Evolutionary conservation across 2,329 filamentous ascomycete species (phyloP).

Genomic region (Fusarium euwallaceae): DNA sequence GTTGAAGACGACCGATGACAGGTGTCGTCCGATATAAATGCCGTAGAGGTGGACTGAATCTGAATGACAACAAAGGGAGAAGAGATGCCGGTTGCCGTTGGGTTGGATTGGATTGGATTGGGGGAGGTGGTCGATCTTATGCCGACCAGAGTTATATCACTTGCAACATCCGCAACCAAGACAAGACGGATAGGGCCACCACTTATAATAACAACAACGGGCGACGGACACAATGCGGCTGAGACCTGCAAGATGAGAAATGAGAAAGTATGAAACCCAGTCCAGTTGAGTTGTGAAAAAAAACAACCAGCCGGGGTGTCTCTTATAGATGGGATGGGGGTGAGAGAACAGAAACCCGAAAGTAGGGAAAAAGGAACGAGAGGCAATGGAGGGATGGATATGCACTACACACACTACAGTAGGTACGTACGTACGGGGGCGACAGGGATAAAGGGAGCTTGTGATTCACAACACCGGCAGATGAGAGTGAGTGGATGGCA

Average conservation of each 20-base stretch:
- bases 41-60: neutral
- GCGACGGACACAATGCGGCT: constrained; percentile 22
- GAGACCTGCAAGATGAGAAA: constrained; percentile 35
- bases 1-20: constrained; percentile 20
- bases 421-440: neutral
- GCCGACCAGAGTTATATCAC: constrained; percentile 16
- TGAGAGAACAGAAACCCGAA: constrained; percentile 14
- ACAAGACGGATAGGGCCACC: constrained; percentile 10
- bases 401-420: constrained; percentile 12
- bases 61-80: neutral
- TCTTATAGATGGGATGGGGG: constrained; percentile 27
- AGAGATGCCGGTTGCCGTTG: constrained; percentile 9
- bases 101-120: neutral
- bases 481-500: constrained; percentile 30
- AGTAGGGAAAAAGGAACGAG: constrained; percentile 21
- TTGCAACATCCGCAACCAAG: constrained; percentile 8
- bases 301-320: constrained; percentile 20
- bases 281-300: neutral
- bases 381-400: constrained; percentile 29
- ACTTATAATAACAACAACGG: constrained; percentile 23
- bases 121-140: neutral
- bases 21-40: neutral
- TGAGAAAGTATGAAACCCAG: constrained; percentile 28
- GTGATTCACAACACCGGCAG: constrained; percentile 36
- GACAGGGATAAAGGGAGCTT: constrained; percentile 35